Base-by-base conservation (phyloP, 495 filamentous ascomycete genomes). In the Astrocystis sublimbata region DNA sequence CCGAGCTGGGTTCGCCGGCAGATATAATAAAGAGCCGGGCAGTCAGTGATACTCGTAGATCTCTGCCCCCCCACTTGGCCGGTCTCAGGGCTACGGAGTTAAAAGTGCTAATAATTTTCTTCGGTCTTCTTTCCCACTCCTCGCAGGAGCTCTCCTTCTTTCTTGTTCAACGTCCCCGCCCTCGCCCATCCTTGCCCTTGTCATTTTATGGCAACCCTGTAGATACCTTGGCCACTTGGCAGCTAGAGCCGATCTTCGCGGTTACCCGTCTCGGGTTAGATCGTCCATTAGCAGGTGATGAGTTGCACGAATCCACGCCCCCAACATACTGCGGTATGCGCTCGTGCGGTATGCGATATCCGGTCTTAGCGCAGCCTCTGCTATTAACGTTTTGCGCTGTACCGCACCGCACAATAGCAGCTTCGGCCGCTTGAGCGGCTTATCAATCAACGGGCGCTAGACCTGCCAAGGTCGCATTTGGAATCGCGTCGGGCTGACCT, bases 361-460 rank as follows among this genome's bases (percentile, higher is more conserved):
- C n/a, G n/a, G n/a, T n/a, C n/a, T n/a, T n/a, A n/a, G n/a, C n/a
- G n/a, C n/a, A n/a, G n/a, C n/a, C n/a, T 47, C n/a, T 36, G 9
- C 31, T 26, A 54, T 13, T 15, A 15, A 13, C 21, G 8, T 23
- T 50, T 19, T 31, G 41, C 17, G n/a, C n/a, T n/a, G n/a, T n/a
- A n/a, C n/a, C n/a, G n/a, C n/a, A n/a, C n/a, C n/a, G n/a, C n/a
- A n/a, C n/a, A n/a, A n/a, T n/a, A n/a, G n/a, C 9, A 17, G 21
- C 4, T 49, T 26, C n/a, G 28, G 28, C n/a, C 10, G 17, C 6
- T 2, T n/a, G 13, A 2, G 26, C 19, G 33, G 6, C 19, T 59
- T 59, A 59, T 59, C 43, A 59, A 59, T 59, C 56, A 59, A 40
- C 56, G 45, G 56, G 30, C 45, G 42, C 56, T 59, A 59, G 31